Conservation (phyloP, 116 monocot genomes). For the Iris pallida region DNA sequence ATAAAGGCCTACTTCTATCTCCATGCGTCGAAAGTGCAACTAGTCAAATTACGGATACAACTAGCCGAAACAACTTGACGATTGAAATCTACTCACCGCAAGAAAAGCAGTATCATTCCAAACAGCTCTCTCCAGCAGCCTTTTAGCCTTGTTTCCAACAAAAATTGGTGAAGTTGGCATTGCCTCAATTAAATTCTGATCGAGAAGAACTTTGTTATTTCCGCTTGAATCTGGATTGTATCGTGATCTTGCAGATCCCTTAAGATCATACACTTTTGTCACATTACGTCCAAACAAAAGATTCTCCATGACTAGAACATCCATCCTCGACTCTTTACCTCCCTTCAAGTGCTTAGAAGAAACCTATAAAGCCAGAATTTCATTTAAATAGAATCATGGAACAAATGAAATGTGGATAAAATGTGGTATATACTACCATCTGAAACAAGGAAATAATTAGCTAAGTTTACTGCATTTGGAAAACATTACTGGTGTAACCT, state of each 20-base stretch:
- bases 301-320: constrained; percentile 92
- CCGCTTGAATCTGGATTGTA: constrained; percentile 66
- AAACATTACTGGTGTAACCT: too few species aligned
- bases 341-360: constrained; percentile 54
- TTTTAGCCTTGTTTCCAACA: constrained; percentile 78
- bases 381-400: too few species aligned
- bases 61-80: not conserved
- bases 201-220: constrained; percentile 67
- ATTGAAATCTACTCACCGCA: constrained; percentile 36
- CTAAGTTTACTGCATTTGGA: too few species aligned
- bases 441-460: too few species aligned
- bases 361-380: constrained; percentile 34
- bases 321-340: constrained; percentile 67
- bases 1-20: too few species aligned
- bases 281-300: constrained; percentile 67
- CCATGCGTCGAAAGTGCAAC: too few species aligned
- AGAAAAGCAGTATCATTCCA: constrained; percentile 98
- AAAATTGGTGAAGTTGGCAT: constrained; percentile 84
- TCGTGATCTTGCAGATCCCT: constrained; percentile 76
- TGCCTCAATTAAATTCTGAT: constrained; percentile 71
- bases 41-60: too few species aligned
- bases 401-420: too few species aligned
- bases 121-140: constrained; percentile 70
- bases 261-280: constrained; percentile 77
- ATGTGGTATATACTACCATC: too few species aligned